Percentiles rank a stretch among this genome's conserved stretches.
Conservation (phyloP, 352 stramenopile genomes). For the Lagenidium giganteum region DNA sequence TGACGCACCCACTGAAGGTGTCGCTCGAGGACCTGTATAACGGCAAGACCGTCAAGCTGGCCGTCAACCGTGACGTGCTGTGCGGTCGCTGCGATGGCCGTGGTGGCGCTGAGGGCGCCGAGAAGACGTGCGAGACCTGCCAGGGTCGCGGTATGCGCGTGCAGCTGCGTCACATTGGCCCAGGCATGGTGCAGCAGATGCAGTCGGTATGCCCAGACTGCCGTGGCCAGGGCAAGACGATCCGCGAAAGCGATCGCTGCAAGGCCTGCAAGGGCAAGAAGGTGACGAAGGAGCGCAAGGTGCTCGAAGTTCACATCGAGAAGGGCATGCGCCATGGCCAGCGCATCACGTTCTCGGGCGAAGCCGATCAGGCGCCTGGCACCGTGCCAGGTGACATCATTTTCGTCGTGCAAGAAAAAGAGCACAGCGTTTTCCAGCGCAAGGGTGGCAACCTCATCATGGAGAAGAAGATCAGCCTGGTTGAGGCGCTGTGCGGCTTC, state of each 20-base stretch:
- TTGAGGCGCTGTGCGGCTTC: slow-evolving; percentile 91
- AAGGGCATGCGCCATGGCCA: slow-evolving; percentile 97
- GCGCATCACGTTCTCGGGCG: slow-evolving; percentile 96
- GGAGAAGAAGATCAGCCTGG: slow-evolving; percentile 93
- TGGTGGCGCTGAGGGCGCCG: slow-evolving; percentile 90
- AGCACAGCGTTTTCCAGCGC: slow-evolving; percentile 93
- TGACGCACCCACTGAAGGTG: slow-evolving; percentile 95
- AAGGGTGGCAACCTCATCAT: slow-evolving; percentile 97
- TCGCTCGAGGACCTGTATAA: slow-evolving; percentile 99
- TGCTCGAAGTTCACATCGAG: slow-evolving; percentile 98
- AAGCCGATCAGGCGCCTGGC: slow-evolving; percentile 95
- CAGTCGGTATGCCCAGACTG: slow-evolving; percentile 94
- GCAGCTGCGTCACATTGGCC: slow-evolving; percentile 95
- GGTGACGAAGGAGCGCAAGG: slow-evolving; percentile 95
- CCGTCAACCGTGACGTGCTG: slow-evolving; percentile 94
- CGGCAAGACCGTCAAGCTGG: slow-evolving; percentile 98
- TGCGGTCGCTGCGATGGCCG: slow-evolving; percentile 84
- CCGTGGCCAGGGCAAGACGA: slow-evolving; percentile 91
- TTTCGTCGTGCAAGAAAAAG: slow-evolving; percentile 98
- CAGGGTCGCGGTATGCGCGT: slow-evolving; percentile 93
- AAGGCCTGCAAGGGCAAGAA: slow-evolving; percentile 92
- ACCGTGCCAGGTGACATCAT: slow-evolving; percentile 92
- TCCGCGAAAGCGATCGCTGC: slow-evolving; percentile 93
- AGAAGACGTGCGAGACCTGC: slow-evolving; percentile 93
- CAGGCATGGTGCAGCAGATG: slow-evolving; percentile 98